These are phyloP conservation scores for Phyllosticta capitalensis DNA, from an alignment of 2,329 filamentous ascomycete species.

Conservation along the genomic window DNA sequence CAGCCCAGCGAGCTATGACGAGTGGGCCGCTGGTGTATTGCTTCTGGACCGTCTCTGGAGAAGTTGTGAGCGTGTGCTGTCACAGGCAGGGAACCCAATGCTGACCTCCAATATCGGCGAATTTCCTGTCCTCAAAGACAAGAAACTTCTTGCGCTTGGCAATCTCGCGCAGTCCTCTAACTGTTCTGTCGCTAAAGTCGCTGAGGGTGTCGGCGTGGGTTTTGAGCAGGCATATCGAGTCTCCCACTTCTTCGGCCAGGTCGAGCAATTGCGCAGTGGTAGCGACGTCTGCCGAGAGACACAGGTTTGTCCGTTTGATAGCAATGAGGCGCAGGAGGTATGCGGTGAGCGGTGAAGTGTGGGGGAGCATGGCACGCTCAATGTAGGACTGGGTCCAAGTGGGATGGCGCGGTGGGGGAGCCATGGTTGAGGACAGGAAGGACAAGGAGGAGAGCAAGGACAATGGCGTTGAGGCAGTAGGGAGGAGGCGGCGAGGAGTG, in stretches of 20 bases:
- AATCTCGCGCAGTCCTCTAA: constrained; percentile 38
- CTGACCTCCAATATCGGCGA: constrained; percentile 47
- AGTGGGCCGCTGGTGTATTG: constrained; percentile 44
- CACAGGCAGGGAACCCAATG: not conserved
- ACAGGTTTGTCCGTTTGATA: constrained; percentile 43
- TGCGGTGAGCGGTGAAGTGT: constrained; percentile 35
- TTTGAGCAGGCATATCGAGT: constrained; percentile 51
- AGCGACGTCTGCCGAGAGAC: constrained; percentile 48
- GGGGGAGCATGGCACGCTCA: constrained; percentile 34
- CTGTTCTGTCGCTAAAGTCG: constrained; percentile 50
- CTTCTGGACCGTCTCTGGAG: constrained; percentile 43
- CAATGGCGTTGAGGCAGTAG: not conserved
- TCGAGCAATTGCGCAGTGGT: constrained; percentile 46
- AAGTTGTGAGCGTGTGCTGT: constrained; percentile 13
- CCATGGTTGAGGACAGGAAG: not conserved
- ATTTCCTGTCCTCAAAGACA: constrained; percentile 47
- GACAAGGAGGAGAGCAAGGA: not conserved
- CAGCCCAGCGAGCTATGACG: constrained; percentile 43
- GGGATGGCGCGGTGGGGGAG: constrained; percentile 21
- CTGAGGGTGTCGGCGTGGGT: constrained; percentile 53
- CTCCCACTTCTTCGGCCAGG: constrained; percentile 49
- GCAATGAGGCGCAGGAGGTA: constrained; percentile 42
- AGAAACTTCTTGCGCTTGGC: constrained; percentile 41
- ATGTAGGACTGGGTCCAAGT: constrained; percentile 35
- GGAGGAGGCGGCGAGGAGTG: not conserved